A percentile compares a stretch with the other conserved stretches of the same genome.
Evolutionary conservation across 2,329 filamentous ascomycete genomes (phyloP).

Genomic region (Alternaria dauci): DNA sequence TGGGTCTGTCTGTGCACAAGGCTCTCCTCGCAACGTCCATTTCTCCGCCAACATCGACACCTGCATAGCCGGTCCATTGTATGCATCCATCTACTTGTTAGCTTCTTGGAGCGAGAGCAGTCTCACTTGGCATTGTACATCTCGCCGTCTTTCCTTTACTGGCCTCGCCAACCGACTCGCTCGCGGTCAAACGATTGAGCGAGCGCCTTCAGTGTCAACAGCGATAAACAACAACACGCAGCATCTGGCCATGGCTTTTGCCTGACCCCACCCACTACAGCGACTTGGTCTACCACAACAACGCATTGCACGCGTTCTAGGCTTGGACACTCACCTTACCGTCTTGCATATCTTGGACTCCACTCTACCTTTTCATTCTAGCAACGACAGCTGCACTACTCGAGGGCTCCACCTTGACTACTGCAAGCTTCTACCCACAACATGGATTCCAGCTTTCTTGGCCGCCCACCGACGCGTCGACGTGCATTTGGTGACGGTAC

Average conservation of each 20-base stretch:
- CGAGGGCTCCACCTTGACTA: conserved; percentile 16
- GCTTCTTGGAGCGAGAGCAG: conserved; percentile 42
- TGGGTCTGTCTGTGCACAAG: conserved; percentile 32
- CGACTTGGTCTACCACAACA: conserved; percentile 24
- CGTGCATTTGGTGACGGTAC: conserved; percentile 46
- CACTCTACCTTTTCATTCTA: conserved; percentile 21
- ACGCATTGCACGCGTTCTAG: conserved; percentile 26
- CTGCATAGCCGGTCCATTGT: conserved; percentile 31
- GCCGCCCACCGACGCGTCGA: conserved; percentile 44
- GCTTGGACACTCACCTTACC: conserved; percentile 32
- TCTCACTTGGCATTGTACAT: conserved; percentile 36
- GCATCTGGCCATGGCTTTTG: conserved; percentile 28
- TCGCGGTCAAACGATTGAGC: conserved; percentile 20
- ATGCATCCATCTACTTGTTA: conserved; percentile 47
- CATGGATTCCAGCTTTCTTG: conserved; percentile 45
- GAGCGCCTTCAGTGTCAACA: conserved; percentile 29
- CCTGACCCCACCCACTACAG: conserved; percentile 18
- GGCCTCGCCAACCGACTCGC: conserved; percentile 30
- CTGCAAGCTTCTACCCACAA: conserved; percentile 13
- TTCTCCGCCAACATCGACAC: conserved; percentile 19
- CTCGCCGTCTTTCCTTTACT: conserved; percentile 43
- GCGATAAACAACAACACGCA: conserved; percentile 32
- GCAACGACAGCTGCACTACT: conserved; percentile 15
- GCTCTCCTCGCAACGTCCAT: conserved; percentile 4
- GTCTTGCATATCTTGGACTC: conserved; percentile 34